A percentile compares a stretch with the other conserved stretches of the same genome.
Evolutionary conservation across 495 filamentous ascomycete genomes (phyloP).

Genomic region (Neurospora discreta): DNA sequence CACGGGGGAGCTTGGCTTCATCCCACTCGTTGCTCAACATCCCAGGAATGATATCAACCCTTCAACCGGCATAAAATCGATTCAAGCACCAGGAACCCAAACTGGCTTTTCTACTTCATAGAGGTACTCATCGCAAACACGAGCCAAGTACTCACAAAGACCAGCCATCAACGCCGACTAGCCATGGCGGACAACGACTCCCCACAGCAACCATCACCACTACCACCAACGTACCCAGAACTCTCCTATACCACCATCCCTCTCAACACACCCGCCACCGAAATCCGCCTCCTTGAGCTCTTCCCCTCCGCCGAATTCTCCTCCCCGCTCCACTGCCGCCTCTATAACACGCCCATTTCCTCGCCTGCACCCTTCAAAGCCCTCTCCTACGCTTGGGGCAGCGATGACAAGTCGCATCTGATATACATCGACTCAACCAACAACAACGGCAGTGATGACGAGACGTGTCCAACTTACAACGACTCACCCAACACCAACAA

Average conservation of each 20-base stretch:
- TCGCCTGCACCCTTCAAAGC: slow-evolving; percentile 1
- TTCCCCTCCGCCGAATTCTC: background rate
- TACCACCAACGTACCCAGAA: background rate
- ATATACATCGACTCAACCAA: background rate
- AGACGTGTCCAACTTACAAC: too few relatives aligned
- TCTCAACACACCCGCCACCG: background rate
- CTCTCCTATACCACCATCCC: background rate
- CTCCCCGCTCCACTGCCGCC: background rate
- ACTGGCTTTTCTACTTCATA: too few relatives aligned
- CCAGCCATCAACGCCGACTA: too few relatives aligned
- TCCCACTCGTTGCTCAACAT: too few relatives aligned
- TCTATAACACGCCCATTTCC: slow-evolving; percentile 5
- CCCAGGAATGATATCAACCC: background rate
- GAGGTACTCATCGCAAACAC: too few relatives aligned
- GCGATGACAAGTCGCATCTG: background rate
- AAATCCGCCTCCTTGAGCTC: slow-evolving; percentile 1
- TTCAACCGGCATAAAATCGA: too few relatives aligned
- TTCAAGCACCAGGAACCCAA: too few relatives aligned
- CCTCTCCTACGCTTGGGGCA: slow-evolving; percentile 6
- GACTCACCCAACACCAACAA: too few relatives aligned
- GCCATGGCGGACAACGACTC: background rate
- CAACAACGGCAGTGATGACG: too few relatives aligned
- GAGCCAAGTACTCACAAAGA: too few relatives aligned
- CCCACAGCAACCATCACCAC: background rate
- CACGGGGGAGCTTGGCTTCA: too few relatives aligned